Evolutionary conservation across 148 eudicot species (phyloP).

Genomic region (Drosera capensis): DNA sequence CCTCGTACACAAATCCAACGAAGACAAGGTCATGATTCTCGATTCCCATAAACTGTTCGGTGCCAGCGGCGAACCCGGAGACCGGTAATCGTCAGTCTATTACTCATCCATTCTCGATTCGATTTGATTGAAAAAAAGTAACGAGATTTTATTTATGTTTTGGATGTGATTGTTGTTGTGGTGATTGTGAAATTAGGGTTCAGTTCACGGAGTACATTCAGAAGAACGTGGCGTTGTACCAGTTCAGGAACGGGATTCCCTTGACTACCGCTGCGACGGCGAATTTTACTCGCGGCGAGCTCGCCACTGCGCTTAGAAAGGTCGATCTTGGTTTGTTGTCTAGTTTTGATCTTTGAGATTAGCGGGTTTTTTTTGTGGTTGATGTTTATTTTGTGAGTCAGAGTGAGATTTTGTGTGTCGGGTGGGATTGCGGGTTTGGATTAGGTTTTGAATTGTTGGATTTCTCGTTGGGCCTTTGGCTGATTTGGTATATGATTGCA

Average conservation of each 20-base stretch:
- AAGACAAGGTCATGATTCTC: constrained; percentile 73
- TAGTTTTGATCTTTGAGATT: too few species aligned
- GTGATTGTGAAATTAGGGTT: constrained; percentile 23
- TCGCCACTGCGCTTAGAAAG: constrained; percentile 80
- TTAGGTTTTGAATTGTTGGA: too few species aligned
- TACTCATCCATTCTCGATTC: constrained; percentile 1
- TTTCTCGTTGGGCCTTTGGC: too few species aligned
- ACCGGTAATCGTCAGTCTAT: constrained; percentile 27
- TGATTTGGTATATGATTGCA: too few species aligned
- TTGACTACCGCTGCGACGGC: constrained; percentile 79
- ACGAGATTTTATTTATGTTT: too few species aligned
- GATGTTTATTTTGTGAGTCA: too few species aligned
- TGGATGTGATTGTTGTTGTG: neutral
- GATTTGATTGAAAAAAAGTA: too few species aligned
- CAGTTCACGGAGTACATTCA: constrained; percentile 80
- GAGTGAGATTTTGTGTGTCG: too few species aligned
- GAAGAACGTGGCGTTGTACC: constrained; percentile 65
- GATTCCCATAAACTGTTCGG: constrained; percentile 92
- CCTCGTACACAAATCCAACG: constrained; percentile 66
- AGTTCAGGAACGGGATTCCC: constrained; percentile 73
- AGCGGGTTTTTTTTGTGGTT: too few species aligned
- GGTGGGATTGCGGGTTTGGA: too few species aligned
- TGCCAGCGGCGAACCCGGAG: constrained; percentile 82
- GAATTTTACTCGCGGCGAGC: constrained; percentile 81
- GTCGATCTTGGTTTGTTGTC: too few species aligned